Evolutionary conservation across 2,329 filamentous ascomycete species (phyloP).

Genomic region (Purpureocillium lavendulum): DNA sequence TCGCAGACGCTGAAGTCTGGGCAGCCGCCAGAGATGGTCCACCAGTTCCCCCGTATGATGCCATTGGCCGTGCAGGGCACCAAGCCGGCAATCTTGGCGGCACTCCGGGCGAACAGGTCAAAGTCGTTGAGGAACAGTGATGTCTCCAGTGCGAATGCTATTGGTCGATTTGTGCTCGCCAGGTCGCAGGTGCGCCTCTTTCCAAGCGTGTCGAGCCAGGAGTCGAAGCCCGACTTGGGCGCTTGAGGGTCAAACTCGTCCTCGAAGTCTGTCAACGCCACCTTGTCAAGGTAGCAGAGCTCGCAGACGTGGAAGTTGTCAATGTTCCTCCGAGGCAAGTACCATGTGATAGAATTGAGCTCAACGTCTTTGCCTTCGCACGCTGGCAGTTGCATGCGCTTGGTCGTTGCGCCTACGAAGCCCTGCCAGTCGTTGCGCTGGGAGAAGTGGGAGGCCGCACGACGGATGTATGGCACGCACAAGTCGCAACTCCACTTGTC

Average conservation of each 20-base stretch:
- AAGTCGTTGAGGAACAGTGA: conserved; percentile 17
- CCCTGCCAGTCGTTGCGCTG: conserved; percentile 19
- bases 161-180: conserved; percentile 10
- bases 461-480: conserved; percentile 15
- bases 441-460: conserved; percentile 10
- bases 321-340: conserved; percentile 13
- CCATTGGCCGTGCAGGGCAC: conserved; percentile 18
- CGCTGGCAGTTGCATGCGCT: conserved; percentile 13
- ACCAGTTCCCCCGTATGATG: conserved; percentile 23
- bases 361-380: conserved; percentile 19
- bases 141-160: conserved; percentile 15
- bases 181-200: conserved; percentile 17
- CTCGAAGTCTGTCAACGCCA: conserved; percentile 19
- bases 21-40: conserved; percentile 17
- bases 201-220: conserved; percentile 12
- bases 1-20: conserved; percentile 20
- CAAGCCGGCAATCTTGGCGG: conserved; percentile 11
- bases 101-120: conserved; percentile 11
- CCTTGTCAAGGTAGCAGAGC: conserved; percentile 24
- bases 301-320: conserved; percentile 21
- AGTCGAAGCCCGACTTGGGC: conserved; percentile 12
- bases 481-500: conserved; percentile 26
- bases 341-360: conserved; percentile 17
- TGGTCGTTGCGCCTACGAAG: conserved; percentile 15
- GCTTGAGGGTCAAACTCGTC: conserved; percentile 16